Percentiles rank a stretch among this genome's conserved stretches.
Conservation (phyloP, 768 basidiomycete genomes). For the Leccinum rimulosum region DNA sequence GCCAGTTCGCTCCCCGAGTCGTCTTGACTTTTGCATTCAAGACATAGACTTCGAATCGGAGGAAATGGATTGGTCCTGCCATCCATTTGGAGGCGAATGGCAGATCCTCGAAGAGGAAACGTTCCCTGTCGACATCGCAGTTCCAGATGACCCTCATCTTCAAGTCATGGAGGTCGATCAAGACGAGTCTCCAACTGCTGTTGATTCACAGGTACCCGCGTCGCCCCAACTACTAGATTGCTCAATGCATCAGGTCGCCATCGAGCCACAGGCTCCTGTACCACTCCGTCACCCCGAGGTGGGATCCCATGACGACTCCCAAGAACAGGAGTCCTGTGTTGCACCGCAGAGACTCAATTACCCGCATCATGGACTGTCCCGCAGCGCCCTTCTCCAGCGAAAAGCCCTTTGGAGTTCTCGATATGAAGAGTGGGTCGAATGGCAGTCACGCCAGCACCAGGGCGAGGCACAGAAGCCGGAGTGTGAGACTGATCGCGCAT, state of each 20-base stretch:
- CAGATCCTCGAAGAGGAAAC: constrained; percentile 11
- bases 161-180: background rate
- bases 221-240: constrained; percentile 12
- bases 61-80: constrained; percentile 13
- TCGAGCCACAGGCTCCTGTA: constrained; percentile 20
- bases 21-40: constrained; percentile 40
- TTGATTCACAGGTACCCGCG: constrained; percentile 15
- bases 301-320: constrained; percentile 1
- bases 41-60: background rate
- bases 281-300: constrained; percentile 19
- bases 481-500: constrained; percentile 20
- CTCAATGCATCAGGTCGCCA: constrained; percentile 17
- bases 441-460: constrained; percentile 17
- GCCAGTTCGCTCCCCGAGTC: constrained; percentile 48
- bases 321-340: constrained; percentile 5
- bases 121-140: constrained; percentile 1
- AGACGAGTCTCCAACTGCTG: constrained; percentile 5
- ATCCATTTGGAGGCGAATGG: background rate
- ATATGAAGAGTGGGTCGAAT: constrained; percentile 49
- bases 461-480: background rate
- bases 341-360: constrained; percentile 42
- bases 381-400: constrained; percentile 53
- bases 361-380: constrained; percentile 60
- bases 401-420: constrained; percentile 64
- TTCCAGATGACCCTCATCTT: background rate